phyloP scores from a whole-genome alignment of 2,329 filamentous ascomycete genomes.

The Aspergillus sclerotialis region DNA sequence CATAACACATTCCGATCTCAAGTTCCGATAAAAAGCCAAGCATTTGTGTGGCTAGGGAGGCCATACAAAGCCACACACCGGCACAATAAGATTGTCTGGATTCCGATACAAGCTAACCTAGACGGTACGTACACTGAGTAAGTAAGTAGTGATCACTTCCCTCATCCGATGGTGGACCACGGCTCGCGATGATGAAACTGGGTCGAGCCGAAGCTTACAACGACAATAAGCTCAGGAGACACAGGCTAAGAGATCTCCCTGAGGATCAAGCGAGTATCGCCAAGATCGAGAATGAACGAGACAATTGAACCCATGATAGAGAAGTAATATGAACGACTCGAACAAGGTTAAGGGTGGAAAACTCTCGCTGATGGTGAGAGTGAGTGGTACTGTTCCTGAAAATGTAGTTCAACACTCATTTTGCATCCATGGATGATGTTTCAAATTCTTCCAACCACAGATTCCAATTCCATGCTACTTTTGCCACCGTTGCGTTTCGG shows the following conservation, averaged over 20 bases:
- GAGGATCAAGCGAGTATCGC: too few relatives aligned
- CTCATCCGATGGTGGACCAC: conserved; percentile 6
- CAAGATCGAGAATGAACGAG: too few relatives aligned
- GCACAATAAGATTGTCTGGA: conserved; percentile 14
- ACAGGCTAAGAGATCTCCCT: not conserved
- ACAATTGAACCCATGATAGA: not conserved
- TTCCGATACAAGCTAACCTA: conserved; percentile 8
- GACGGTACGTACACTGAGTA: conserved; percentile 1
- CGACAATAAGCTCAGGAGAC: not conserved
- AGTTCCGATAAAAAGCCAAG: too few relatives aligned
- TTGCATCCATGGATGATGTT: not conserved
- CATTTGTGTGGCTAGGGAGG: too few relatives aligned
- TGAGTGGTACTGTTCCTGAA: too few relatives aligned
- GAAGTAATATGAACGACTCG: too few relatives aligned
- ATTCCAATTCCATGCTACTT: not conserved
- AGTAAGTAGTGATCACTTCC: too few relatives aligned
- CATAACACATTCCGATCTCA: too few relatives aligned
- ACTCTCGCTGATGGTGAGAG: too few relatives aligned
- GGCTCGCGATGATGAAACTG: conserved; percentile 4
- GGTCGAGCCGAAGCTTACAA: not conserved
- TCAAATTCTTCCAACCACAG: not conserved
- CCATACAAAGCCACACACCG: conserved; percentile 10
- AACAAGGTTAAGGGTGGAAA: too few relatives aligned
- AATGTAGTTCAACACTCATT: too few relatives aligned
- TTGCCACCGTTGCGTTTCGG: not conserved